A percentile compares a stretch with the other conserved stretches of the same genome.
phyloP scores from a whole-genome alignment of 1,139 yeast species.

The Yamadazyma sp. region DNA sequence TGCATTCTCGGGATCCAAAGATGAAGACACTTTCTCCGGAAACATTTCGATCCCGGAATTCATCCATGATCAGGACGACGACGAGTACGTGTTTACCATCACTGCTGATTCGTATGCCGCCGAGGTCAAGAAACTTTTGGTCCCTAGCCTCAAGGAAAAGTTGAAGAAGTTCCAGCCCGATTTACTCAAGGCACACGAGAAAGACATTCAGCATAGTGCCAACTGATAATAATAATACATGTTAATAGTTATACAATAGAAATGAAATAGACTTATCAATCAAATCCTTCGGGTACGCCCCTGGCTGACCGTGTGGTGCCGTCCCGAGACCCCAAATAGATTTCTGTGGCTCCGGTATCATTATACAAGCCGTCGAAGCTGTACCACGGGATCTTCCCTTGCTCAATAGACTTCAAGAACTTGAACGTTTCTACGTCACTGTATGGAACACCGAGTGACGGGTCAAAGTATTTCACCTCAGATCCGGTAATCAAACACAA shows the following conservation, averaged over 20 bases:
- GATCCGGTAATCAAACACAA: slow-evolving; percentile 77
- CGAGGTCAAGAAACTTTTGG: slow-evolving; percentile 43
- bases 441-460: slow-evolving; percentile 82
- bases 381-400: slow-evolving; percentile 70
- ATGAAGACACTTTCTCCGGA: slow-evolving; percentile 30
- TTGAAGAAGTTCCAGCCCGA: slow-evolving; percentile 62
- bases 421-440: slow-evolving; percentile 78
- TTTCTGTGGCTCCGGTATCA: slow-evolving; percentile 62
- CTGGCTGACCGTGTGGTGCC: slow-evolving; percentile 61
- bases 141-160: slow-evolving; percentile 51
- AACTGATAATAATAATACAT: not conserved
- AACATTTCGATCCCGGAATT: slow-evolving; percentile 60
- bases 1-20: slow-evolving; percentile 34
- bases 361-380: slow-evolving; percentile 38
- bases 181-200: slow-evolving; percentile 59
- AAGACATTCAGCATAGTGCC: slow-evolving; percentile 55
- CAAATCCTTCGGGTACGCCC: slow-evolving; percentile 89
- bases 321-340: slow-evolving; percentile 58
- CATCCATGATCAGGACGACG: slow-evolving; percentile 70
- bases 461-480: slow-evolving; percentile 84
- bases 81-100: slow-evolving; percentile 59
- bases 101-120: slow-evolving; percentile 36
- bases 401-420: slow-evolving; percentile 65
- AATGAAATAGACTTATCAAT: slow-evolving; percentile 12
- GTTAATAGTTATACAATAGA: not conserved